Base-by-base conservation (phyloP, 495 filamentous ascomycete species). In the Amniculicola lignicola region DNA sequence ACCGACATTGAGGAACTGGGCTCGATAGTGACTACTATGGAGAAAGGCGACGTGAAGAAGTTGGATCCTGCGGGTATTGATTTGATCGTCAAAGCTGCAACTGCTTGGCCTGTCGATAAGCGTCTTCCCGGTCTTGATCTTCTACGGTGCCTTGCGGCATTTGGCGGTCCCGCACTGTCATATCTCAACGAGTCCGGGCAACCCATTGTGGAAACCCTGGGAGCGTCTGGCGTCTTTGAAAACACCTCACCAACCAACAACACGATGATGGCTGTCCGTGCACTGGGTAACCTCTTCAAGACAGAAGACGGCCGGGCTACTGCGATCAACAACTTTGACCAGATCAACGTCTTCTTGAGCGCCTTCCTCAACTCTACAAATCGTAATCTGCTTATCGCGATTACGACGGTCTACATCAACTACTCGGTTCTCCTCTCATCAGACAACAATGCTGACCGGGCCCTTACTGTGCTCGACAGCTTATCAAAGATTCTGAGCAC, bases 41-140 rank as follows among this genome's bases (percentile, higher is more conserved):
- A 59, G 38, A 62, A 68, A 22, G 64, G 55, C 49, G 21, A 64
- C 25, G 25, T 46, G 11, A 59, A 75, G 2, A 54, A 72, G 4
- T 64, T 68, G 10, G 58, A 79, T n/a, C 65, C 74, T 7, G 41
- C 65, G 24, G 76, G 79, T 2, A 65, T 90, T 23, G 73, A 78
- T 19, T 70, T 87, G 2, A 67, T 90, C 12, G 71, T 87, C 56
- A 86, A 80, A 57, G 71, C 93, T 51, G 74, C 80, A 11, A 89
- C 87, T 3, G 62, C 68, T 12, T 97, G 94, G 94, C 85, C 90
- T 4, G 80, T 82, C 18, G 72, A 80, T 19, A 83, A 87, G 53
- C 82, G 89, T 41, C 78, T 99, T 2, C 89, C 94, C 2, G 87
- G 80, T 11, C 77, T 97, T 37, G 94, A 96, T 72, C 75, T 95